A percentile compares a stretch with the other conserved stretches of the same genome.
Conservation (phyloP, 306 rosid species). For the Nissolia schottii region DNA sequence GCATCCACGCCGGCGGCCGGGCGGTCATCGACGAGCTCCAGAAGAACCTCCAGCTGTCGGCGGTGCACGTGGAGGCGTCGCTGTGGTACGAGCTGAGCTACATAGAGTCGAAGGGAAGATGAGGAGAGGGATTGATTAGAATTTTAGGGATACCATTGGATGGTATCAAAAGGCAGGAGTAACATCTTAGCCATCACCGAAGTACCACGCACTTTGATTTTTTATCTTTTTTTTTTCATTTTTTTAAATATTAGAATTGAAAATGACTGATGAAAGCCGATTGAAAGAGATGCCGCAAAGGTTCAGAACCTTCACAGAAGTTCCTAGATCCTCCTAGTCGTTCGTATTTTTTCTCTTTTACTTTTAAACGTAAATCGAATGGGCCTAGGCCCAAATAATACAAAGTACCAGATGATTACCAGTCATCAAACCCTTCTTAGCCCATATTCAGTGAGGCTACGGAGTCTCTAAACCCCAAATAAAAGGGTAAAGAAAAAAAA, state of each 20-base stretch:
- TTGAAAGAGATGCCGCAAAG: slow-evolving; percentile 37
- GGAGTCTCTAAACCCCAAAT: no score
- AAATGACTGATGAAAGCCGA: not conserved
- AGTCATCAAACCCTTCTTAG: no score
- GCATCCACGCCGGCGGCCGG: slow-evolving; percentile 92
- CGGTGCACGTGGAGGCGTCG: slow-evolving; percentile 91
- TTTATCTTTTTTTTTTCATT: not conserved
- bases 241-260: not conserved
- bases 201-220: not conserved
- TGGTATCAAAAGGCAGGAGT: no score
- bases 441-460: no score
- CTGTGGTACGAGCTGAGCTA: slow-evolving; percentile 86
- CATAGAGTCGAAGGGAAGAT: slow-evolving; percentile 88
- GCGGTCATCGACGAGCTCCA: slow-evolving; percentile 94
- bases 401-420: not conserved
- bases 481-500: no score
- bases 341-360: not conserved
- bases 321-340: slow-evolving; percentile 31
- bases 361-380: not conserved
- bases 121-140: slow-evolving; percentile 29
- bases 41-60: slow-evolving; percentile 84
- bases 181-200: no score
- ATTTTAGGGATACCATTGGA: no score
- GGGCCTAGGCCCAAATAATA: not conserved
- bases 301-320: slow-evolving; percentile 44